Evolutionary conservation across 225 moss, liverwort and hornwort species (phyloP).

Genomic region (Bryoerythrophyllum caledonicum): DNA sequence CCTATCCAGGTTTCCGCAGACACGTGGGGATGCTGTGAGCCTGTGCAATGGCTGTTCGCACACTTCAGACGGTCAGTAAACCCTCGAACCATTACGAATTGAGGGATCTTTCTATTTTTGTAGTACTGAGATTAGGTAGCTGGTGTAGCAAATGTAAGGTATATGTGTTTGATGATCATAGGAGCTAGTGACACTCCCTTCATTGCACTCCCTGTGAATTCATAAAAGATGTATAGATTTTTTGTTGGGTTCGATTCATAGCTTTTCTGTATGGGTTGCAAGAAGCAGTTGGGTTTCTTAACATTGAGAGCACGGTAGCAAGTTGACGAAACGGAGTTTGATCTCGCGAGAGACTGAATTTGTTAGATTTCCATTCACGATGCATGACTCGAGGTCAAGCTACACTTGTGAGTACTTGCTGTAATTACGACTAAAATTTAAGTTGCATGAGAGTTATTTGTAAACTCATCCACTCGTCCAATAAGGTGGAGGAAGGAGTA

Average conservation of each 20-base stretch:
- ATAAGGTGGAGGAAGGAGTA: too few species aligned
- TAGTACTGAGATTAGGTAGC: slow-evolving; percentile 34
- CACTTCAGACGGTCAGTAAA: slow-evolving; percentile 20
- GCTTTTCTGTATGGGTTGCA: not conserved
- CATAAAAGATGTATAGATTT: slow-evolving; percentile 41
- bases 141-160: slow-evolving; percentile 35
- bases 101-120: slow-evolving; percentile 14
- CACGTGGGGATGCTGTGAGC: slow-evolving; percentile 56
- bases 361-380: not conserved
- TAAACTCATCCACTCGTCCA: too few species aligned
- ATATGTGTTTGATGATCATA: slow-evolving; percentile 22
- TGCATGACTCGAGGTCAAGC: not conserved
- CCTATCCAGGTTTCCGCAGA: slow-evolving; percentile 28
- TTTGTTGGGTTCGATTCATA: slow-evolving; percentile 13
- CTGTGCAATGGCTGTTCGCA: slow-evolving; percentile 45
- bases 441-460: too few species aligned
- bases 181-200: slow-evolving; percentile 23
- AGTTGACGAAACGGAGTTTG: not conserved
- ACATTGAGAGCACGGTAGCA: not conserved
- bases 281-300: slow-evolving; percentile 3
- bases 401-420: not conserved
- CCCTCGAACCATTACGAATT: slow-evolving; percentile 31
- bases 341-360: not conserved
- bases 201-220: slow-evolving; percentile 23
- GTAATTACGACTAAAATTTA: not conserved